Base-by-base conservation (phyloP, 2,329 filamentous ascomycete genomes). In the Boeremia lycopersici region DNA sequence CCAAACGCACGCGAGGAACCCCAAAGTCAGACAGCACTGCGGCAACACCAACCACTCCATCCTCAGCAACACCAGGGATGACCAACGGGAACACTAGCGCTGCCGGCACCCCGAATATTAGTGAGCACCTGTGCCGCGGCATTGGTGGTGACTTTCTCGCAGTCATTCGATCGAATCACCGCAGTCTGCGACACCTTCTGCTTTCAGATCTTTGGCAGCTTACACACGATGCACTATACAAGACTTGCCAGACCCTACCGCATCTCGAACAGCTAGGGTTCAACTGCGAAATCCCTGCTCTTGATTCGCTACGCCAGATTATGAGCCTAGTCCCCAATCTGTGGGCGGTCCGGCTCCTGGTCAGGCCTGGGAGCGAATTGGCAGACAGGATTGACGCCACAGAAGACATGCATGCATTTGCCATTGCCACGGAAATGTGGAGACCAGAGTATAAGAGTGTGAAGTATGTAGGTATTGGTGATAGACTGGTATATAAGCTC, bases 251-350 rank as follows among this genome's bases (percentile, higher is more conserved):
- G 44, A 72, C 72, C 9, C 85, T 83, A 53, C 83, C 84, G 0
- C 78, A 85, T 48, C 73, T 87, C 12, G 83, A 86, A 56, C 84
- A 88, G 61, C 73, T 88, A 1, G 83, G 78, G 25, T 71, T 86
- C 19, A 79, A 82, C 7, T 74, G 82, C 13, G 74, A 79, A 82
- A 83, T 86, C 79, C 85, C 53, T 70, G 82, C 58, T 75, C 51
- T 73, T 15, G 68, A 73, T 12, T 65, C 66, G 1, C 51, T 78
- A 6, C 70, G 71, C 6, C 56, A 69, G 23, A 63, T 79, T 10
- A 56, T 80, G 28, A 62, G 68, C 0, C 68, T 74, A 19, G 56
- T 76, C 0, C 73, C 74, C 1, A 77, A 78, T 10, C 61, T 81
- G 2, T 72, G 63, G 51, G 76, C 75, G 0, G 25, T 81, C 0